Conservation (phyloP, 1,139 yeast species). For the Trichomonascaceae sp. region DNA sequence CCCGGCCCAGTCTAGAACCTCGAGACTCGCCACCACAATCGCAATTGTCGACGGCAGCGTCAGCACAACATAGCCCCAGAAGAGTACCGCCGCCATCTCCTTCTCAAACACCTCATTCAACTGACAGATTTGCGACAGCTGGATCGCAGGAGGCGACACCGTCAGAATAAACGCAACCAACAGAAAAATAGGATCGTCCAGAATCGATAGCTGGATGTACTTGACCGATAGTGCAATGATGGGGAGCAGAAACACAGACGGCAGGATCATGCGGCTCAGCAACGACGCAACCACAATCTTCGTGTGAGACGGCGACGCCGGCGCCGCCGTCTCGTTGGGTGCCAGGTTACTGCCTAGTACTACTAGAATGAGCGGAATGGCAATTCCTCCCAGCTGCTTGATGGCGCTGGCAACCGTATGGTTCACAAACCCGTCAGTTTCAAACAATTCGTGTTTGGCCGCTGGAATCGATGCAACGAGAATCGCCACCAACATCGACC, state of each 20-base stretch:
- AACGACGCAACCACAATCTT: constrained; percentile 56
- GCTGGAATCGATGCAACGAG: constrained; percentile 71
- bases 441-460: constrained; percentile 54
- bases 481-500: constrained; percentile 78
- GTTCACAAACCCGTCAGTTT: constrained; percentile 49
- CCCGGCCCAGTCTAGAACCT: constrained; percentile 44
- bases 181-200: constrained; percentile 74
- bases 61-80: constrained; percentile 72
- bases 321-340: constrained; percentile 25
- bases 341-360: constrained; percentile 44
- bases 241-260: constrained; percentile 56
- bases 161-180: constrained; percentile 65
- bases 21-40: constrained; percentile 56
- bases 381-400: constrained; percentile 69
- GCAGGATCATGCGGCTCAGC: constrained; percentile 64
- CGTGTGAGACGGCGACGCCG: constrained; percentile 40
- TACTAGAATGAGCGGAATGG: constrained; percentile 65
- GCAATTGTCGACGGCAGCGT: constrained; percentile 67
- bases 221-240: constrained; percentile 53
- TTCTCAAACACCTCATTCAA: constrained; percentile 61
- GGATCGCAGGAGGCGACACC: constrained; percentile 76
- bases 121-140: constrained; percentile 70
- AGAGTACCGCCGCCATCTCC: constrained; percentile 79
- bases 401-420: constrained; percentile 69
- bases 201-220: constrained; percentile 49